Base-by-base conservation (phyloP, 2,329 filamentous ascomycete species). In the Teratosphaeria gauchensis region DNA sequence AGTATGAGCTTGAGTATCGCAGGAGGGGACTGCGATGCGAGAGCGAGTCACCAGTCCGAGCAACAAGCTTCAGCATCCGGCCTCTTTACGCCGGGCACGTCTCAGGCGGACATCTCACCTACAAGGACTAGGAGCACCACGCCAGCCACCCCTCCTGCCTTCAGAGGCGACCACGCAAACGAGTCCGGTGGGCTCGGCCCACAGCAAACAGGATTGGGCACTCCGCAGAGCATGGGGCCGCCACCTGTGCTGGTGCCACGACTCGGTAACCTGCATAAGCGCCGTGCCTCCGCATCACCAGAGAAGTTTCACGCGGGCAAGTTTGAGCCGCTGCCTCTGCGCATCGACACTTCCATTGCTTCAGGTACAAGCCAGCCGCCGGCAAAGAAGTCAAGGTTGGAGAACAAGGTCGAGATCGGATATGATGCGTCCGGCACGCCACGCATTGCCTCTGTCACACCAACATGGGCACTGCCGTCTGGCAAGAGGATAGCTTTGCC, bases 261-360 rank as follows among this genome's bases (percentile, higher is more conserved):
- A 53, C 58, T 60, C 4, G 62, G 59, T 12, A 65, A 53, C 52
- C 53, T 69, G 24, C 66, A 65, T 57, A 64, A 67, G 59, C 65
- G 67, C 9, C 63, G 66, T 28, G 63, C 60, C 11, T 63, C 64
- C 28, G 57, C 58, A 14, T 69, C 66, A 21, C 68, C 65, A 4
- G 60, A 69, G 51, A 69, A 69, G 58, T 67, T 68, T 59, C 63
- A 64, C 55, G 64, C 51, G 19, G 63, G 62, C 28, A 58, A 61
- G 21, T 65, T 66, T 56, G 63, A 67, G 56, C 66, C 65, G 46
- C 56, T 69, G 16, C 62, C 60, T 30, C 59, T 68, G 11, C 56
- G 57, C 28, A 62, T 62, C 31, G 53, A 60, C 46, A 53, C 51
- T 9, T 30, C 54, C 14, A 12, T 21, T 8, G 9, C 51, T 33